Conservation (phyloP, 768 basidiomycete genomes). For the Calvatia gigantea region DNA sequence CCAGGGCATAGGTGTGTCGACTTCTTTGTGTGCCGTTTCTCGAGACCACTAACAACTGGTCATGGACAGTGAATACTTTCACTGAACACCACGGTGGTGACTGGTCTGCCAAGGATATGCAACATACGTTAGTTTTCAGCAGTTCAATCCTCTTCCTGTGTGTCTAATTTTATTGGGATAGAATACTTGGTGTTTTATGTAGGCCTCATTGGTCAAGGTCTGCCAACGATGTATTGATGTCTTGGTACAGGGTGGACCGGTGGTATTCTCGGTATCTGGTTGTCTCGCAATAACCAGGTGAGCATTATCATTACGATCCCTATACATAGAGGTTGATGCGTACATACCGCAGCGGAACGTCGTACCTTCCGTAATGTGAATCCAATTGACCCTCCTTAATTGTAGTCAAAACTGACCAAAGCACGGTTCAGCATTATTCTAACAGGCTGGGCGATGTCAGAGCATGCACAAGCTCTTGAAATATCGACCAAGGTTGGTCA, state of each 20-base stretch:
- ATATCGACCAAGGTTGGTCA: slow-evolving; percentile 69
- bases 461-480: slow-evolving; percentile 82
- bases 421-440: slow-evolving; percentile 63
- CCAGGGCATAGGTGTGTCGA: slow-evolving; percentile 56
- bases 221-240: slow-evolving; percentile 3
- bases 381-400: not conserved
- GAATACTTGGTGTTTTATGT: slow-evolving; percentile 75
- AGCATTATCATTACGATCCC: slow-evolving; percentile 13
- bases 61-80: slow-evolving; percentile 76
- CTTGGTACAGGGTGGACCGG: slow-evolving; percentile 81
- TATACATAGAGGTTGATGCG: not conserved
- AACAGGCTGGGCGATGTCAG: slow-evolving; percentile 93
- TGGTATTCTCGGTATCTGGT: slow-evolving; percentile 82
- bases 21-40: not conserved
- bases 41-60: not conserved
- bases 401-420: not conserved
- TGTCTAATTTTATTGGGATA: slow-evolving; percentile 22
- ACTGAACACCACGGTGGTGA: slow-evolving; percentile 79
- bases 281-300: slow-evolving; percentile 76
- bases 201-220: slow-evolving; percentile 20
- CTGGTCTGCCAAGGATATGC: slow-evolving; percentile 94
- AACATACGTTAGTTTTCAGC: slow-evolving; percentile 68
- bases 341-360: slow-evolving; percentile 55
- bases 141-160: not conserved
- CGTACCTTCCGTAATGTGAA: slow-evolving; percentile 79